phyloP scores from a whole-genome alignment of 305 asterid species.

The Fraxinus latifolia region DNA sequence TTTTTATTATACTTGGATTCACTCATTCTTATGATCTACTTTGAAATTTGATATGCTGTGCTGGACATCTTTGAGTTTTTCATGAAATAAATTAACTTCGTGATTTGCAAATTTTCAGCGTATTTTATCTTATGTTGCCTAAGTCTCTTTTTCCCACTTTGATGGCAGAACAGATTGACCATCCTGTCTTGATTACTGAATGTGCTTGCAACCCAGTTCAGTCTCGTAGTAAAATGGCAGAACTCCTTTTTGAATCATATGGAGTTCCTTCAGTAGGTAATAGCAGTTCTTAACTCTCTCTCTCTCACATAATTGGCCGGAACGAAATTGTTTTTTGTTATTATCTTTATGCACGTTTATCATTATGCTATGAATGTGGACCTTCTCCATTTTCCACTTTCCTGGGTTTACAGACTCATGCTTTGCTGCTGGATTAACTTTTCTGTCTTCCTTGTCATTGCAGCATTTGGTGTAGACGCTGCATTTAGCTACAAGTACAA shows the following conservation, averaged over 20 bases:
- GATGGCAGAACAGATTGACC: slow-evolving; percentile 74
- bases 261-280: slow-evolving; percentile 96
- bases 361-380: not conserved
- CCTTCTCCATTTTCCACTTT: not conserved
- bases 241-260: slow-evolving; percentile 92
- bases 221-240: slow-evolving; percentile 97
- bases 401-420: slow-evolving; percentile 22
- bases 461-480: slow-evolving; percentile 96
- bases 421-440: slow-evolving; percentile 19
- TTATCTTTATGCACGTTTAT: not conserved
- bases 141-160: slow-evolving; percentile 22
- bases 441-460: slow-evolving; percentile 24
- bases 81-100: slow-evolving; percentile 3
- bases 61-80: slow-evolving; percentile 15
- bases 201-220: slow-evolving; percentile 95
- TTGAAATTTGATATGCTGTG: slow-evolving; percentile 15
- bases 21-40: slow-evolving; percentile 4
- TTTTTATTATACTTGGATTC: not conserved
- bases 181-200: slow-evolving; percentile 93
- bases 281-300: slow-evolving; percentile 5
- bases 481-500: slow-evolving; percentile 94
- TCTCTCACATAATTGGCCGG: not conserved
- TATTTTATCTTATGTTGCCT: slow-evolving; percentile 21
- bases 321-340: not conserved
- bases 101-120: slow-evolving; percentile 9